Conservation (phyloP, 2,329 filamentous ascomycete species). For the Furcasterigmium sp. region DNA sequence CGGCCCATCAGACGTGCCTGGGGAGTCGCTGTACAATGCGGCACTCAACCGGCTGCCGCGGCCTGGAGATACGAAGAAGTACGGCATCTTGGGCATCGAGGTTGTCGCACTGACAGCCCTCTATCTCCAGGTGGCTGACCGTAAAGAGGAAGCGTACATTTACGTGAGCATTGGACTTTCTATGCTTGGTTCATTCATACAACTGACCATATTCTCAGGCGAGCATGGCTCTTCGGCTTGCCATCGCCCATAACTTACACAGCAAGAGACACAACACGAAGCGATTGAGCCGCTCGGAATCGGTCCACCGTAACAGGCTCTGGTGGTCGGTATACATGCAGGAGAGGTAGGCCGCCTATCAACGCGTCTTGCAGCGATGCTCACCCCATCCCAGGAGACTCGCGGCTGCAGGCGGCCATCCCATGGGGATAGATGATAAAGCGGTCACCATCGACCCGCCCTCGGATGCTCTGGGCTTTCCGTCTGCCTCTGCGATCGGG, state of each 20-base stretch:
- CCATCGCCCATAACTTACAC: constrained; percentile 4
- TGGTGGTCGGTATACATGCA: constrained; percentile 14
- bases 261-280: constrained; percentile 2
- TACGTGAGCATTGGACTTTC: constrained; percentile 6
- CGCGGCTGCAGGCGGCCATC: constrained; percentile 8
- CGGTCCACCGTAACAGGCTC: constrained; percentile 9
- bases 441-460: constrained; percentile 7
- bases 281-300: constrained; percentile 5
- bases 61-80: constrained; percentile 1
- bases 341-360: constrained; percentile 4
- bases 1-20: constrained; percentile 1
- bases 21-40: constrained; percentile 2
- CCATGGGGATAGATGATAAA: constrained; percentile 6
- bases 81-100: constrained; percentile 8
- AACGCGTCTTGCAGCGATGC: not conserved
- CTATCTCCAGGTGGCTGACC: constrained; percentile 9
- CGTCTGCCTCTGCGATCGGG: not conserved
- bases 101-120: constrained; percentile 8
- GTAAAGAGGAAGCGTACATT: constrained; percentile 11
- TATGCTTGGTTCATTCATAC: not conserved
- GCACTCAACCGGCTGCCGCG: constrained; percentile 5
- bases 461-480: constrained; percentile 3
- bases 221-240: constrained; percentile 7
- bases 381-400: constrained; percentile 3
- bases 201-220: constrained; percentile 5